Evolutionary conservation across 2,329 filamentous ascomycete species (phyloP), one percentile per base, ranked within the genome.

Genomic region (Alternaria sp.): DNA sequence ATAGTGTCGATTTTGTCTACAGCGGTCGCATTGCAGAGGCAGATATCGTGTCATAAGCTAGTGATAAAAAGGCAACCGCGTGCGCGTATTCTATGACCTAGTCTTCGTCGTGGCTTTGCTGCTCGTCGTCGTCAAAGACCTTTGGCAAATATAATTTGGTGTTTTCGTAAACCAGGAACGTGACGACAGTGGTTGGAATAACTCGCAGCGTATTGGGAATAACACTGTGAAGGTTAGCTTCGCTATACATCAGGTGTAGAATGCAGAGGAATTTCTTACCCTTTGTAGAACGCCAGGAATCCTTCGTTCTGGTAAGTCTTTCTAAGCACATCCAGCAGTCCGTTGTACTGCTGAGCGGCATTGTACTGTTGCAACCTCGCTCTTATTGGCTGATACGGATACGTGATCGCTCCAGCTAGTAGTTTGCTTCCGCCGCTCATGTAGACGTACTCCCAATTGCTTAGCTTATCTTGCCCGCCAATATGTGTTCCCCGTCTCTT

Each of bases 151-250:
- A 90, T 67, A 86, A 88, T 80, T 91, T 93, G 61, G 91, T 90
- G 79, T 98, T 98, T 83, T 99, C 95, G 80, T 98, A 98, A 25
- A 98, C 94, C 71, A 99, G 80, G 76, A 99, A 98, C 2, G 94
- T 98, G 55, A 97, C 92, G 87, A 95, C 97, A 4, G 95, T 98
- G 32, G 93, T 94, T 4, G 95, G 95, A 78, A 99, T 84, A 28
- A 98, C 95, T 63, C 95, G 87, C 54, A 97, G 83, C n/a, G 97
- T 86, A 67, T 94, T 97, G 1, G 94, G 94, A 41, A 92, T 88
- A 59, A 98, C n/a, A 18, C 46, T 50, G 16, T 4, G 32, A 36
- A 18, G 16, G 49, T 68, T 38, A 69, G 65, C 45, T 7, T 36
- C 36, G n/a, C 3, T 22, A 1, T 32, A n/a, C 38, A 18, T 30